Evolutionary conservation across 768 basidiomycete genomes (phyloP), one percentile per base, ranked within the genome.

Genomic region (Pisolithus sp.): DNA sequence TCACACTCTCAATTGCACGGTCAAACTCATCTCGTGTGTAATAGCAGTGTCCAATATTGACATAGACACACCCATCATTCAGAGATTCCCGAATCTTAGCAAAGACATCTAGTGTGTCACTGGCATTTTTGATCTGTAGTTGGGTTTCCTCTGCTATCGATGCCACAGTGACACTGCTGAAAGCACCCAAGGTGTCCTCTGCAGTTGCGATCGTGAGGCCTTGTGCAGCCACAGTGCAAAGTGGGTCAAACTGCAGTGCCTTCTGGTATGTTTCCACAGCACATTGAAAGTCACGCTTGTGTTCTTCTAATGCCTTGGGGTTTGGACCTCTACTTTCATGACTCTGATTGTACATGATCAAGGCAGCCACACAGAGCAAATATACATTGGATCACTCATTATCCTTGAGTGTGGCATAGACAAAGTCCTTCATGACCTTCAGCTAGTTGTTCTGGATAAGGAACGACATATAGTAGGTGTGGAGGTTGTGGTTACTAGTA

Each of bases 121-220:
- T 78, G 3, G 91, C 81, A 58, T 89, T 87, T 68, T 79, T 79
- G 55, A 82, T 59, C 41, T 88, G 75, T 55, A 79, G 78, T 58
- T 80, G 77, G 0, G 73, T 69, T 53, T 94, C 92, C 24, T 90
- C 89, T 1, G 71, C 71, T 3, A 76, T 71, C 7, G 73, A 70
- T 5, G 73, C 67, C 4, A 75, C 70, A 3, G 78, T 59, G 5
- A 73, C 73, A 30, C 83, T 83, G 12, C 79, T 79, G 49, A 85
- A 62, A 12, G 78, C 76, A 2, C 89, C 89, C 8, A 98, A 70
- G 0, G 86, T 85, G 66, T 95, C 93, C 64, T 99, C 96, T 0
- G 93, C 95, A 2, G 90, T 83, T 5, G 89, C 83, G 56, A 98
- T 97, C 1, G 94, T 95, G 7, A 99, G 75, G 3, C 95, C 95